phyloP scores from a whole-genome alignment of 116 monocot species.

The Phalaenopsis hybrid region DNA sequence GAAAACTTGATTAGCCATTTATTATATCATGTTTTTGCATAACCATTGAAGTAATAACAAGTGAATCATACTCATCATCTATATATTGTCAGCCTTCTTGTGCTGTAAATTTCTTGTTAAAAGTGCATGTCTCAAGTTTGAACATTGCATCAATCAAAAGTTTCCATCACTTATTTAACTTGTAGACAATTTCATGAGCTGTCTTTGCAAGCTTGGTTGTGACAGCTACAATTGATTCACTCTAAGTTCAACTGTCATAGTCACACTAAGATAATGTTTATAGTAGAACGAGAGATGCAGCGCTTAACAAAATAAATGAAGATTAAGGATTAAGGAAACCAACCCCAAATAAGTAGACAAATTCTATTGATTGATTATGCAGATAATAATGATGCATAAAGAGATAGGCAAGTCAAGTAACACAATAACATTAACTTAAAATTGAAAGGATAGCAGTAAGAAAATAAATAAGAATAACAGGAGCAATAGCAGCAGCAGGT shows the following conservation, averaged over 20 bases:
- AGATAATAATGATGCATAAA: background rate
- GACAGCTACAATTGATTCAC: no score
- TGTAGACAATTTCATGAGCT: background rate
- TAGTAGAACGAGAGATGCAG: no score
- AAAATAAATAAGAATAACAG: conserved; percentile 11
- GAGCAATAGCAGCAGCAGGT: background rate
- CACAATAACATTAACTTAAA: background rate
- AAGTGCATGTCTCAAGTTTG: background rate
- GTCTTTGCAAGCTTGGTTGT: no score
- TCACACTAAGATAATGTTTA: no score
- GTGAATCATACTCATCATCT: background rate
- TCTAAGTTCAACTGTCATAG: no score
- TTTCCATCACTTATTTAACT: background rate
- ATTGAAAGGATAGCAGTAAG: background rate
- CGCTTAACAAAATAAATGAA: no score
- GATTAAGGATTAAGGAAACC: no score
- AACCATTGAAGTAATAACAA: background rate
- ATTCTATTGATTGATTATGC: background rate
- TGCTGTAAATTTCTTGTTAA: background rate
- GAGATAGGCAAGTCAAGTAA: background rate
- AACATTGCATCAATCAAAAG: background rate
- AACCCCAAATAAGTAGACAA: background rate
- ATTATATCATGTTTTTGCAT: no score
- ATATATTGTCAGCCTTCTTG: background rate
- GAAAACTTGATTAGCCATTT: no score